Evolutionary conservation across 164 flowering plant genomes (phyloP).

Genomic region (Vitis rupestris): DNA sequence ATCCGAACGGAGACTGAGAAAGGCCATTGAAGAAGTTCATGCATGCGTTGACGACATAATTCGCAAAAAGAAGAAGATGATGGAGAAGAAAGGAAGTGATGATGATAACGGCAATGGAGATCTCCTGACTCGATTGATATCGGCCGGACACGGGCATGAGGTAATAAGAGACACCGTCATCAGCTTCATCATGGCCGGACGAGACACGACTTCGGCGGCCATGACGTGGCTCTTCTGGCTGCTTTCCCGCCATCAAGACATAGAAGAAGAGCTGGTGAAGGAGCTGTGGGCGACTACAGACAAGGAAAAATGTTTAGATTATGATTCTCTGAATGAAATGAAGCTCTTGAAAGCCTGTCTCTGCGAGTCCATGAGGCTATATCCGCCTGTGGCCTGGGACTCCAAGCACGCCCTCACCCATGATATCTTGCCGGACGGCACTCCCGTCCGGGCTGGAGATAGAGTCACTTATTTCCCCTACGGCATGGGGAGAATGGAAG

Average conservation of each 20-base stretch:
- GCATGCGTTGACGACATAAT: conserved; percentile 41
- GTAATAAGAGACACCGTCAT: conserved; percentile 66
- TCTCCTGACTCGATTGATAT: conserved; percentile 55
- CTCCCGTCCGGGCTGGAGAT: conserved; percentile 31
- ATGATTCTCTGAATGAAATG: conserved; percentile 30
- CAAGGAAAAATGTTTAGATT: conserved; percentile 6
- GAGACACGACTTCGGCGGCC: conserved; percentile 68
- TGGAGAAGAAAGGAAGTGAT: neutral
- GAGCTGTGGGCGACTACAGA: conserved; percentile 14
- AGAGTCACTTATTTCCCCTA: conserved; percentile 49
- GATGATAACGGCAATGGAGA: conserved; percentile 21
- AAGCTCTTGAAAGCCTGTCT: conserved; percentile 34
- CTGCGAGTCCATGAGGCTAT: conserved; percentile 42
- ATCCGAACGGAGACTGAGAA: too few species aligned
- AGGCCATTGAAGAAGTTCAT: conserved; percentile 43
- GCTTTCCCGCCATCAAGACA: conserved; percentile 22
- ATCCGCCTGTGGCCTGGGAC: conserved; percentile 49
- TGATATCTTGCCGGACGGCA: conserved; percentile 41
- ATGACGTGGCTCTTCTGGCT: conserved; percentile 48
- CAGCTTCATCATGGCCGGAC: conserved; percentile 83
- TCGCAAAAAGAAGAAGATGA: conserved; percentile 21
- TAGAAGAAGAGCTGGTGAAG: conserved; percentile 24
- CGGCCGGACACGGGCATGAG: conserved; percentile 43
- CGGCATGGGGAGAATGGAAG: conserved; percentile 53
- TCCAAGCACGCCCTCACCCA: conserved; percentile 35